Evolutionary conservation across 2,329 filamentous ascomycete species (phyloP), one percentile per base, ranked within the genome.

Genomic region (Leptographium wingfieldii): DNA sequence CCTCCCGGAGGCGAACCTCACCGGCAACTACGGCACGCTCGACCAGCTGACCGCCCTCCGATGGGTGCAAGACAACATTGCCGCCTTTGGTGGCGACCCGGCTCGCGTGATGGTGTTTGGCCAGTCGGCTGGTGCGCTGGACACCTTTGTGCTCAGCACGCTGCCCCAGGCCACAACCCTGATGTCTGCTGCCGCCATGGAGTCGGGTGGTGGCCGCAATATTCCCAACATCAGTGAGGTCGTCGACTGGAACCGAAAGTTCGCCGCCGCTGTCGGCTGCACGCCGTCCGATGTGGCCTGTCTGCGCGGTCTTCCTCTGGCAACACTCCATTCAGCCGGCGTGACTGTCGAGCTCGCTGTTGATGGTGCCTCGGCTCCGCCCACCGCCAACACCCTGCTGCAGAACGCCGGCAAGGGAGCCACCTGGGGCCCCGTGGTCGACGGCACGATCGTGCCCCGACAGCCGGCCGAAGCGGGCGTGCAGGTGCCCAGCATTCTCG

Each of bases 401-500:
- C 27, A 56, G 16, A 49, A 59, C n/a, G 16, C 22, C 19, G 55
- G 43, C 12, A 57, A 57, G 19, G 55, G 55, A 2, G 40, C 55
- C 2, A 31, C 55, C 22, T 57, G 55, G 51, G 51, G 46, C 10
- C 56, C 52, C 9, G 49, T 66, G 64, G 63, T 71, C 16, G 69
- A 71, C 57, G 69, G 69, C 3, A 61, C 53, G 1, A 38, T 67
- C 5, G 60, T 71, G 31, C 64, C 64, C 2, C 61, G 63, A 16
- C 64, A 68, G 33, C 69, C 69, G 1, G 62, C 63, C 5, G 27
- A 57, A 9, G 55, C 10, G 4, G 55, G 55, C 27, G 40, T 22
- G 9, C 40, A 22, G 12, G 66, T 71, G 2, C 69, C 69, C 14
- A 60, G 67, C 27, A 68, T 71, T 35, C 55, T 68, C 16, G 68